Conservation (phyloP, 2,329 filamentous ascomycete species). For the Paecilomyces sp. region DNA sequence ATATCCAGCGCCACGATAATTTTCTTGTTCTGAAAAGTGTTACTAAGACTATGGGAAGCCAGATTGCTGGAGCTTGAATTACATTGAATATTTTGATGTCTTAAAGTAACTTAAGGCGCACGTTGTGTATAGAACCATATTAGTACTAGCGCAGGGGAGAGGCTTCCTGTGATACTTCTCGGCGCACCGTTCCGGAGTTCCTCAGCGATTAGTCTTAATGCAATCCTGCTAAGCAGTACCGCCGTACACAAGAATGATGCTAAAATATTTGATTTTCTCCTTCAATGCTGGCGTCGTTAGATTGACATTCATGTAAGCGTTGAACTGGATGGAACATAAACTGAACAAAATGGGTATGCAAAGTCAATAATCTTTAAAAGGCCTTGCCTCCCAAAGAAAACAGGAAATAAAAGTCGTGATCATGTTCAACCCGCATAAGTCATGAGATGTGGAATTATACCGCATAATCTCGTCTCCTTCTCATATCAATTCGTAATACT, state of each 20-base stretch:
- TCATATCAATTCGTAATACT: background rate
- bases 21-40: no score
- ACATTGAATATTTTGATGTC: no score
- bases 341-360: background rate
- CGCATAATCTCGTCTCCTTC: background rate
- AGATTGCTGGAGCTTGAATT: no score
- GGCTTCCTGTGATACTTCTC: no score
- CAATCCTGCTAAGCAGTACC: no score
- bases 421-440: background rate
- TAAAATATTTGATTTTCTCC: background rate
- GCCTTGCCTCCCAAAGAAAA: background rate
- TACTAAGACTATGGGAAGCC: no score
- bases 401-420: background rate
- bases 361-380: background rate
- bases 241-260: background rate
- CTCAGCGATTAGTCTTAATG: no score
- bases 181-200: no score
- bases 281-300: background rate
- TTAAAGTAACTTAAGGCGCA: no score
- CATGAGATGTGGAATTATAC: background rate
- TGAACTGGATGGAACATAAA: background rate
- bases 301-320: background rate
- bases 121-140: no score
- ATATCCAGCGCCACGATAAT: no score
- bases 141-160: no score